A percentile compares a stretch with the other conserved stretches of the same genome.
phyloP scores from a whole-genome alignment of 306 rosid genomes.

The Cicer chorassanicum region DNA sequence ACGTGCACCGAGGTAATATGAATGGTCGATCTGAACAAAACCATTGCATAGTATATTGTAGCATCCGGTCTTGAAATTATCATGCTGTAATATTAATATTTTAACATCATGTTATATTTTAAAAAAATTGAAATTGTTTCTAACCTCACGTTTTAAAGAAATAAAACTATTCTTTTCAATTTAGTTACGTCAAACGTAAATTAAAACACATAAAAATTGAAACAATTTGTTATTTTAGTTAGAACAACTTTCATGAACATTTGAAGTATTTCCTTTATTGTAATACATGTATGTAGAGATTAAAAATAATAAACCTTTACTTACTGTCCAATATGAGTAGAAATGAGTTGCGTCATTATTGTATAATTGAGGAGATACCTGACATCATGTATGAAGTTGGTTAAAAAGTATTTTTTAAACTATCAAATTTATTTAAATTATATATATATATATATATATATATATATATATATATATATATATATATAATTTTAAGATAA shows the following conservation, averaged over 20 bases:
- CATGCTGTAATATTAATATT: neutral
- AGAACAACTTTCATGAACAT: neutral
- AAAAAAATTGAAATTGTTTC: neutral
- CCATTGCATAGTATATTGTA: neutral
- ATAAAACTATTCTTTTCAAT: neutral
- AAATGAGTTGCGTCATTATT: neutral
- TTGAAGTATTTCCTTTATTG: neutral
- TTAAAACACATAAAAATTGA: neutral
- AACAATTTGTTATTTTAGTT: neutral
- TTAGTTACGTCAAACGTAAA: too few species aligned
- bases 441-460: neutral
- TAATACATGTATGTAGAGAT: neutral
- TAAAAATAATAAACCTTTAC: neutral
- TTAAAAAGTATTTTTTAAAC: neutral
- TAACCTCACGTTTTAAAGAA: neutral
- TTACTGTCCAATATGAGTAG: neutral
- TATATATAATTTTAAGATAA: neutral
- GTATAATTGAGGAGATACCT: constrained; percentile 15
- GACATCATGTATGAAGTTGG: neutral
- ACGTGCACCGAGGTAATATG: neutral
- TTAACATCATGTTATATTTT: neutral
- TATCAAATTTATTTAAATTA: neutral
- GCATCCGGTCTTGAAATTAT: constrained; percentile 27
- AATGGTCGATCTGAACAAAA: neutral
- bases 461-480: neutral